Evolutionary conservation across 2,329 filamentous ascomycete genomes (phyloP), one percentile per base, ranked within the genome.

Genomic region (Cladosporium sp.): DNA sequence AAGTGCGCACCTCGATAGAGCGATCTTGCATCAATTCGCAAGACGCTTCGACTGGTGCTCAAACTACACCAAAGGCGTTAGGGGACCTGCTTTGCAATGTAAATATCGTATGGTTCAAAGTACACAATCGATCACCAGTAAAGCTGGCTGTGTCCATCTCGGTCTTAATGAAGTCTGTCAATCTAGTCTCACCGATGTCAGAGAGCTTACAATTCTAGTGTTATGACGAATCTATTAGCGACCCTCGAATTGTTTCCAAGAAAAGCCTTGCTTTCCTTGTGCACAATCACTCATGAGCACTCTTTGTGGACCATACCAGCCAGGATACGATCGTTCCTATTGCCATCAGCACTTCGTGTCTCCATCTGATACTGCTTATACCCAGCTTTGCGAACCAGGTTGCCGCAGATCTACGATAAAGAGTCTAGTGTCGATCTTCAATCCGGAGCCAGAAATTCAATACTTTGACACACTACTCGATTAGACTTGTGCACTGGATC

Each of bases 1-100:
- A 78, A 80, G 28, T 81, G 77, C 59, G 82, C 81, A 70, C 71
- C 80, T 52, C 76, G 82, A 69, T 72, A 67, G 64, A 66, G 55
- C n/a, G 24, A 58, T 41, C 47, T 55, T 34, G 59, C 47, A 12
- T 26, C 28, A 38, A 10, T 26, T 11, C 6, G 30, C 47, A n/a
- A 36, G 47, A 32, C 32, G 59, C 44, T 36, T 24, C 26, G 12
- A 62, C 15, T 32, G 30, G 59, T 62, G 59, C 59, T n/a, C 36
- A 62, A 21, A 54, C 12, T 18, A 41, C 61, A 64, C 61, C 38
- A 52, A 26, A 64, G 61, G 61, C 61, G 61, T 64, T 64, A 55
- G 51, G 51, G 61, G 52, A 64, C 61, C 61, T 64, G 61, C 61
- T 64, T 64, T 64, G 61, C 61, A 57, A 64, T 64, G 61, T 64